phyloP scores from a whole-genome alignment of 2,329 filamentous ascomycete genomes.

The Sordariomycetes sp. region DNA sequence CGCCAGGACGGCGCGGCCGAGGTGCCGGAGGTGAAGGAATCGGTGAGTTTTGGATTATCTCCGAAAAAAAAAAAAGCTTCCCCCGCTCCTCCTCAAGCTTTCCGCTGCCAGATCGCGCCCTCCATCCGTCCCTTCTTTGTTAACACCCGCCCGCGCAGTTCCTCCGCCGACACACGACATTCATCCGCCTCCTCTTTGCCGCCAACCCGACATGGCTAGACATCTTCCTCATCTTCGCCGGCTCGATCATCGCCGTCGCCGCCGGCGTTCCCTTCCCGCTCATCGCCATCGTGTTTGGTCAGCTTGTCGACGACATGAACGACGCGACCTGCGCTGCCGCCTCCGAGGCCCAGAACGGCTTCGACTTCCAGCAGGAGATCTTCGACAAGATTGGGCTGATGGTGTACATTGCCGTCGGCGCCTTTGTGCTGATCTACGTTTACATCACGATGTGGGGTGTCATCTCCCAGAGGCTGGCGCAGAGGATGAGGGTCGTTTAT shows the following conservation, averaged over 20 bases:
- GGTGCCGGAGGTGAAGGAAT: background rate
- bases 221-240: conserved; percentile 7
- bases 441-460: conserved; percentile 47
- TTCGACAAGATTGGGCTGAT: conserved; percentile 38
- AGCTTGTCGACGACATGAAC: conserved; percentile 40
- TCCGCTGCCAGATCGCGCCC: too few relatives aligned
- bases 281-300: conserved; percentile 40
- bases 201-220: conserved; percentile 9
- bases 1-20: background rate
- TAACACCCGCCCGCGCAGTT: background rate
- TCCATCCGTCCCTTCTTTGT: background rate
- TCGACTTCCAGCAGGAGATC: conserved; percentile 18
- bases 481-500: conserved; percentile 41
- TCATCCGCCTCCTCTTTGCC: conserved; percentile 4
- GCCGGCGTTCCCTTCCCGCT: conserved; percentile 41
- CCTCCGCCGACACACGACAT: background rate
- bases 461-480: conserved; percentile 40
- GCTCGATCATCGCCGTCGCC: conserved; percentile 23
- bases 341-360: conserved; percentile 10
- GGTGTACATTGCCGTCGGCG: conserved; percentile 45
- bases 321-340: conserved; percentile 26
- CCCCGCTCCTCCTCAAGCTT: too few relatives aligned
- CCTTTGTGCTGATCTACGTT: conserved; percentile 43
- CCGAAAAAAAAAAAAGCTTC: too few relatives aligned
- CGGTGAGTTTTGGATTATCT: background rate